A percentile compares a stretch with the other conserved stretches of the same genome.
Evolutionary conservation across 768 basidiomycete genomes (phyloP).

Genomic region (Galerina sulciceps): DNA sequence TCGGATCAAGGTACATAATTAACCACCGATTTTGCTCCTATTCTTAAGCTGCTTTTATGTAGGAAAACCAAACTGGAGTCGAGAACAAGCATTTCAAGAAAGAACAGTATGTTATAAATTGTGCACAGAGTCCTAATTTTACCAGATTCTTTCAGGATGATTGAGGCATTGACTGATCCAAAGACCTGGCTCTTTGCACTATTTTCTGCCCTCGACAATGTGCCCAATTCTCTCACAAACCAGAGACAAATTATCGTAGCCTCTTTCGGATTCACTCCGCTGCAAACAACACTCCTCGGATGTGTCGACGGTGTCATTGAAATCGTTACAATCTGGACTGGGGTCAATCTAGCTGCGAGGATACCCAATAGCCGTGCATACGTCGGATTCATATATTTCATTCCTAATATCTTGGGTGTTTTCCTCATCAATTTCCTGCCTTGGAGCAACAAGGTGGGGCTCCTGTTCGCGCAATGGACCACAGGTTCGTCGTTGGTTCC

Average conservation of each 20-base stretch:
- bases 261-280: slow-evolving; percentile 64
- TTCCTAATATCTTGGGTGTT: slow-evolving; percentile 69
- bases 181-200: slow-evolving; percentile 82
- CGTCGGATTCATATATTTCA: slow-evolving; percentile 59
- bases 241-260: slow-evolving; percentile 68
- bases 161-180: slow-evolving; percentile 67
- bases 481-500: slow-evolving; percentile 39
- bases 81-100: slow-evolving; percentile 84
- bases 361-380: slow-evolving; percentile 66
- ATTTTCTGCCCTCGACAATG: slow-evolving; percentile 61
- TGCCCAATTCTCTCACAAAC: slow-evolving; percentile 70
- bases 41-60: neutral
- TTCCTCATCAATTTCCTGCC: slow-evolving; percentile 68
- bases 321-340: slow-evolving; percentile 72
- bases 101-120: slow-evolving; percentile 60
- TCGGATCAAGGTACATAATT: slow-evolving; percentile 57
- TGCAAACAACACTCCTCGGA: slow-evolving; percentile 72
- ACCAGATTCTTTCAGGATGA: slow-evolving; percentile 48
- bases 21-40: neutral
- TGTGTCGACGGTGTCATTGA: slow-evolving; percentile 70
- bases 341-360: slow-evolving; percentile 60
- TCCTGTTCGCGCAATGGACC: slow-evolving; percentile 61
- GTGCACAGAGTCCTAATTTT: neutral
- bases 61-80: slow-evolving; percentile 80
- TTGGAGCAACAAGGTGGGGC: slow-evolving; percentile 66